Evolutionary conservation across 768 basidiomycete species (phyloP).

Genomic region (Serendipita sp.): DNA sequence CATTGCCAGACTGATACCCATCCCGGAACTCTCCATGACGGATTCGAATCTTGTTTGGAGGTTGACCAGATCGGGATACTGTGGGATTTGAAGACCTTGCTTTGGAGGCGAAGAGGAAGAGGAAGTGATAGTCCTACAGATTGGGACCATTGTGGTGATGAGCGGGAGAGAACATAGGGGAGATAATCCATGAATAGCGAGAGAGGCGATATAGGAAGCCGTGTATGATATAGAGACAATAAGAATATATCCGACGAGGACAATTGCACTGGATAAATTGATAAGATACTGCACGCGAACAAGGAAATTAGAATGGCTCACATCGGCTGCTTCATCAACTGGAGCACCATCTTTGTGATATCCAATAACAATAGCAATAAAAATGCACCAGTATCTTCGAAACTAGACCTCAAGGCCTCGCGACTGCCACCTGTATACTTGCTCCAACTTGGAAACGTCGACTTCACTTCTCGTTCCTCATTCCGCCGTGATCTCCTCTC

Average conservation of each 20-base stretch:
- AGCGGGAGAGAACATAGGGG: slow-evolving; percentile 1
- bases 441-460: no score
- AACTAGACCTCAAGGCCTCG: not conserved
- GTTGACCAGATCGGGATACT: not conserved
- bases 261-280: not conserved
- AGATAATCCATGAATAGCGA: not conserved
- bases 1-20: slow-evolving; percentile 1
- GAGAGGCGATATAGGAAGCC: not conserved
- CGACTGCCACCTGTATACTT: not conserved
- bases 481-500: no score
- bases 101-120: not conserved
- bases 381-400: slow-evolving; percentile 4
- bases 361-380: not conserved
- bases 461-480: no score
- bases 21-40: not conserved
- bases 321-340: slow-evolving; percentile 6
- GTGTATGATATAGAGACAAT: slow-evolving; percentile 3
- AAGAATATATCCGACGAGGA: slow-evolving; percentile 1
- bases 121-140: not conserved
- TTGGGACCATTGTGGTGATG: not conserved
- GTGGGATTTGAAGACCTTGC: not conserved
- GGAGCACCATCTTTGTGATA: not conserved
- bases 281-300: not conserved
- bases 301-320: not conserved
- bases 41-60: slow-evolving; percentile 1